Evolutionary conservation across 2,329 filamentous ascomycete species (phyloP), one percentile per base, ranked within the genome.

Genomic region (Pseudocercospora macadamiae): DNA sequence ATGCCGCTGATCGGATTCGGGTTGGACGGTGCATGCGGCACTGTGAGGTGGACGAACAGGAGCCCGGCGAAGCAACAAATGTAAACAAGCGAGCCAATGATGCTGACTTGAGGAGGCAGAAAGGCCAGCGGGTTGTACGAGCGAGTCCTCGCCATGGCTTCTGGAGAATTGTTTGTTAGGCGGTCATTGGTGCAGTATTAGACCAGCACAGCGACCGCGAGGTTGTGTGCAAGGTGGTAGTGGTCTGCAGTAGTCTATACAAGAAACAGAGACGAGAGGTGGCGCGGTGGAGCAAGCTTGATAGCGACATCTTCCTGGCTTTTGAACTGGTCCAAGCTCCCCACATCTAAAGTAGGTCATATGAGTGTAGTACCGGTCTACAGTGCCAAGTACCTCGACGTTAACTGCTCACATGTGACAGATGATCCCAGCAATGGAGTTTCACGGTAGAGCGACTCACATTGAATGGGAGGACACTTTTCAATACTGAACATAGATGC

Each of bases 71-170:
- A 91, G 78, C 97, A 77, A 55, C 89, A 89, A 57, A 95, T 80
- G 76, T 97, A 97, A 60, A 91, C 80, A 61, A 86, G 71, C 10
- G 86, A 86, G 39, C 87, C 88, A 79, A 93, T 88, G 72, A 96
- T 81, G 32, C 90, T 93, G 59, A 97, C 93, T 51, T 91, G 88
- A 64, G 85, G 82, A 25, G 91, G 89, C 61, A 86, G 86, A 76
- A 97, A 99, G 60, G 87, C 88, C 70, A 96, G 68, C 4, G 79
- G 80, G 62, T 74, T 74, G 57, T 66, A 71, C 14, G 69, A 72
- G 49, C 51, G 19, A 19, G 25, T 63, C 39, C 32, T 58, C 37
- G 65, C 54, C 64, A 65, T 66, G 19, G 36, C 48, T 14, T 39
- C 6, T n/a, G n/a, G n/a, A n/a, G n/a, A n/a, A n/a, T n/a, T n/a